These are phyloP conservation scores for Roridomyces roridus DNA, from an alignment of 768 basidiomycete species.

Conservation along the genomic window DNA sequence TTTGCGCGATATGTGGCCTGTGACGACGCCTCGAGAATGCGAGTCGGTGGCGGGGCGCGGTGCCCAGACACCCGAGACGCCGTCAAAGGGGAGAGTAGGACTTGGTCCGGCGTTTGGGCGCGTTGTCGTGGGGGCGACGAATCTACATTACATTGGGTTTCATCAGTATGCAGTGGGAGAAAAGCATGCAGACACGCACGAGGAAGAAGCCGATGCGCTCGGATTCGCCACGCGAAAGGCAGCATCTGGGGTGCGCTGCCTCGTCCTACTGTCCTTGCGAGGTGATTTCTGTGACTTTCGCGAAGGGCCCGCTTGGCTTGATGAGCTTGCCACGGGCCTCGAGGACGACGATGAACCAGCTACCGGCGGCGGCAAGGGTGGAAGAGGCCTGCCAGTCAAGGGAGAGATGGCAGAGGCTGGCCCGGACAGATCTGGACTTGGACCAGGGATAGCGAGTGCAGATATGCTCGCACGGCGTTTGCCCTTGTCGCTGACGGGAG, in stretches of 20 bases:
- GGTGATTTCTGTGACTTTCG: too few relatives aligned
- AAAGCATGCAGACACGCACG: not conserved
- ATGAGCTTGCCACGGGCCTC: not conserved
- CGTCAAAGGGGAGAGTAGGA: constrained; percentile 23
- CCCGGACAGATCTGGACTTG: too few relatives aligned
- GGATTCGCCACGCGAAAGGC: too few relatives aligned
- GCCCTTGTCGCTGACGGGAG: not conserved
- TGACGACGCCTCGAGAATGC: not conserved
- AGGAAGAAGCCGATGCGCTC: too few relatives aligned
- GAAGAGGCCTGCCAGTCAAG: not conserved
- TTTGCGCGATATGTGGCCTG: not conserved
- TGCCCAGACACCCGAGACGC: constrained; percentile 24
- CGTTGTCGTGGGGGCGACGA: not conserved
- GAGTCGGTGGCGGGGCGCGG: constrained; percentile 18
- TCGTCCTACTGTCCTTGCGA: too few relatives aligned
- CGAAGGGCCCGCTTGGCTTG: not conserved
- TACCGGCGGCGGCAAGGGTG: constrained; percentile 2
- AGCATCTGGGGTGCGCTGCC: too few relatives aligned
- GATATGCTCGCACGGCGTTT: constrained; percentile 15
- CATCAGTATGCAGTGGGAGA: not conserved
- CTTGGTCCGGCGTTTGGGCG: not conserved
- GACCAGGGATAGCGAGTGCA: too few relatives aligned
- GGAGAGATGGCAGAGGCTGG: not conserved
- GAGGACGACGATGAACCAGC: not conserved
- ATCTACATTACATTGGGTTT: too few relatives aligned